phyloP scores from a whole-genome alignment of 1,284 basidiomycete species.

The Neolentinus lepideus region DNA sequence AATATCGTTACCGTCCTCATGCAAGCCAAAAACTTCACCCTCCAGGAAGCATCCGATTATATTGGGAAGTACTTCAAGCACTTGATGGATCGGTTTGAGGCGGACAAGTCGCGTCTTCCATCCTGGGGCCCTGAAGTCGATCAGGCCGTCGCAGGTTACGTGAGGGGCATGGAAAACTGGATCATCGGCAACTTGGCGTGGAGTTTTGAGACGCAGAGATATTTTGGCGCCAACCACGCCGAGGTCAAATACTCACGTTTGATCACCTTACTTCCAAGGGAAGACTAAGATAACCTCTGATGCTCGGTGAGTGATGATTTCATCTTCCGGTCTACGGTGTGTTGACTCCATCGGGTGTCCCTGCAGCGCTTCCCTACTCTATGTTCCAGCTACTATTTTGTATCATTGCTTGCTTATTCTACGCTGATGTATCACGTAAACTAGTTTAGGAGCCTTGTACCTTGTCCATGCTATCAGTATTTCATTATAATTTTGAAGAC shows the following conservation, averaged over 20 bases:
- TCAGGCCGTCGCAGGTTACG: conserved; percentile 37
- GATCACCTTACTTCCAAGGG: conserved; percentile 21
- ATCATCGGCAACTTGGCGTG: conserved; percentile 30
- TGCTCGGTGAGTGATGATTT: background rate
- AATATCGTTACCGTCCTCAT: conserved; percentile 65
- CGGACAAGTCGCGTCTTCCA: conserved; percentile 35
- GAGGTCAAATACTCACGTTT: conserved; percentile 39
- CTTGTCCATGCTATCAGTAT: too few relatives aligned
- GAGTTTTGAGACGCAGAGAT: conserved; percentile 53
- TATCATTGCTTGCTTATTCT: background rate
- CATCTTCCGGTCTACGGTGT: background rate
- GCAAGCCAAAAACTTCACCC: conserved; percentile 38
- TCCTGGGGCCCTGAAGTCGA: conserved; percentile 45
- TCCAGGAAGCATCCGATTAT: conserved; percentile 55
- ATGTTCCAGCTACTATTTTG: background rate
- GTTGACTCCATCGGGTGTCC: background rate
- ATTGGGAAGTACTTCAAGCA: conserved; percentile 45
- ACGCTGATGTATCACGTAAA: background rate
- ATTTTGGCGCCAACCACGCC: conserved; percentile 42
- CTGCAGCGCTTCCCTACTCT: background rate
- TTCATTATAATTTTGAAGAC: too few relatives aligned
- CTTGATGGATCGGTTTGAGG: conserved; percentile 40
- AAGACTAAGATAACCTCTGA: background rate
- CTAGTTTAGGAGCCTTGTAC: too few relatives aligned
- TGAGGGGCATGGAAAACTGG: conserved; percentile 42